Evolutionary conservation across 257 asterid species (phyloP), one percentile per base, ranked within the genome.

Genomic region (Nicotiana obtusifolia): DNA sequence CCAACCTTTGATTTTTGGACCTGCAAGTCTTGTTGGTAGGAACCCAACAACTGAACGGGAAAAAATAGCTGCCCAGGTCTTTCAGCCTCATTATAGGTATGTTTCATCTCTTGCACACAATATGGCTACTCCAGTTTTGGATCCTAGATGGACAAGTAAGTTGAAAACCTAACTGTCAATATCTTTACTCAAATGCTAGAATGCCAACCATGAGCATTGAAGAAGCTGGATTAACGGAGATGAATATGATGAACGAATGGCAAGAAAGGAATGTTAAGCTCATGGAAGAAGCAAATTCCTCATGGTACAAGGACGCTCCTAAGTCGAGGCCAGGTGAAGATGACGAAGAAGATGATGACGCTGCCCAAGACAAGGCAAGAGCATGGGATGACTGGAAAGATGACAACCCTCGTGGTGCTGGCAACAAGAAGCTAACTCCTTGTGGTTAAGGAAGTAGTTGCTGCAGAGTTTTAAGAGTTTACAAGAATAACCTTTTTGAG

Each of bases 301-400:
- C 98, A 17, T 96, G 98, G 99, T 78, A 94, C 49, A 94, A 80
- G 59, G 98, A 95, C 37, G 84, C 85, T 56, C 87, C 37, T 80
- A 85, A 19, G 53, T 31, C 66, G 13, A 86, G 89, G 80, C 95
- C 92, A 8, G 83, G 86, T 9, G 90, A 85, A 59, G 97, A 87
- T 0, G 93, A 91, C 0, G 97, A 92, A 1, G 97, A 89, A 0
- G 92, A 90, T 0, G 93, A 92, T 35, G 98, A 92, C 82, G 97
- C 92, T 57, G 98, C 99, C 53, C 92, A 89, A 86, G 98, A 91
- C 0, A 91, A 91, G 91, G 99, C 97, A 10, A 91, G 98, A 86
- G 97, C 97, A 0, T 94, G 97, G 99, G 99, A 93, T 62, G 99
- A 95, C 89, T 95, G 99, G 99, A 95, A 95, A 86, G 99, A 95